Evolutionary conservation across 2,329 filamentous ascomycete genomes (phyloP).

Genomic region (Microdochium paspali): DNA sequence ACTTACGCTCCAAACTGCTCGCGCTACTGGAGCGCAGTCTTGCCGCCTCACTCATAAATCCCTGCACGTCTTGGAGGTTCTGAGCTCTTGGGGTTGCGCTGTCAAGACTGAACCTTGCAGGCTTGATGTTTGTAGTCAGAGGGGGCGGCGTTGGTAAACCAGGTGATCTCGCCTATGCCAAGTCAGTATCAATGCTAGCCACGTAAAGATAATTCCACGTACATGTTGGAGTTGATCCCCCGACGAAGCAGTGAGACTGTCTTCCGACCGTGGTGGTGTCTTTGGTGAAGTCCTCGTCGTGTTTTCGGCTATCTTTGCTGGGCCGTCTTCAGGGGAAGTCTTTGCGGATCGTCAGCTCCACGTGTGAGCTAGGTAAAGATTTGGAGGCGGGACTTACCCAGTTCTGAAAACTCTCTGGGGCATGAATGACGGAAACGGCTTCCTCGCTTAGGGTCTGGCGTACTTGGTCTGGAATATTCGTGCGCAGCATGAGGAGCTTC

Average conservation of each 20-base stretch:
- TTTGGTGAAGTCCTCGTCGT: constrained; percentile 23
- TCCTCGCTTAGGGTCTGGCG: constrained; percentile 60
- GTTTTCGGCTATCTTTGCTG: background rate
- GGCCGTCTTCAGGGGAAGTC: background rate
- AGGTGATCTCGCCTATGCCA: constrained; percentile 18
- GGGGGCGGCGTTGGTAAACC: constrained; percentile 55
- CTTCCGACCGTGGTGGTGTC: constrained; percentile 21
- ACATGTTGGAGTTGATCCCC: background rate
- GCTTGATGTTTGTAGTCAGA: constrained; percentile 66
- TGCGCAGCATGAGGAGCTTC: constrained; percentile 44
- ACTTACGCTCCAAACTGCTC: constrained; percentile 70
- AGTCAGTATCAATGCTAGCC: constrained; percentile 17
- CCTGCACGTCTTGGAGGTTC: constrained; percentile 65
- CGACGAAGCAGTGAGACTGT: constrained; percentile 10
- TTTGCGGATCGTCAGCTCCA: constrained; percentile 8
- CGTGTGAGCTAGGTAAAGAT: background rate
- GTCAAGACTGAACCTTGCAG: constrained; percentile 55
- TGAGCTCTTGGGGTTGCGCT: constrained; percentile 74
- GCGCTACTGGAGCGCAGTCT: constrained; percentile 55
- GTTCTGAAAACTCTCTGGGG: constrained; percentile 69
- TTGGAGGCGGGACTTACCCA: constrained; percentile 49
- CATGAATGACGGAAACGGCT: constrained; percentile 84
- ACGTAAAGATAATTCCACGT: constrained; percentile 20
- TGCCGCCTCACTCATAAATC: constrained; percentile 37
- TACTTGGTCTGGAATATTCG: constrained; percentile 46